phyloP scores from a whole-genome alignment of 139 green algal genomes.

The Closterium sp. region DNA sequence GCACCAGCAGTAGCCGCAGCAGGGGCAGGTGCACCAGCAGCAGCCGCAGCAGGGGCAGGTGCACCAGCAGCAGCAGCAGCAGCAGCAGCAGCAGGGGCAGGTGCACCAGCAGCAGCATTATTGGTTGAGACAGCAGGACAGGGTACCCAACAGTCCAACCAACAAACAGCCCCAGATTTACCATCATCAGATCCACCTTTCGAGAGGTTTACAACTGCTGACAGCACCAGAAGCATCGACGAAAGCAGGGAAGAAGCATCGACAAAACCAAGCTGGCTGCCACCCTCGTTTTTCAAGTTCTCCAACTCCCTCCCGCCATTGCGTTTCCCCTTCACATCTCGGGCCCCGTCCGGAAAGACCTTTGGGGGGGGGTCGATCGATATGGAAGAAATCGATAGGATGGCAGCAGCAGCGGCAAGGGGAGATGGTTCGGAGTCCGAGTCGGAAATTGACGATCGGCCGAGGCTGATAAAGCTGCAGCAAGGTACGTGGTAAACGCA shows the following conservation, averaged over 20 bases:
- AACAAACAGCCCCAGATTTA: too few relatives aligned
- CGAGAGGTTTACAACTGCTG: not conserved
- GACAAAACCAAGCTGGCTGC: not conserved
- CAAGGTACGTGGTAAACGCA: not conserved
- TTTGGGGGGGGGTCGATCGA: not conserved
- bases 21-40: too few relatives aligned
- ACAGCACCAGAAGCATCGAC: not conserved
- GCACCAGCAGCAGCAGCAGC: not conserved
- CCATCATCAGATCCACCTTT: not conserved
- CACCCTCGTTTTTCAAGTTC: not conserved
- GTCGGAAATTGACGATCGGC: not conserved
- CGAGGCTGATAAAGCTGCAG: not conserved
- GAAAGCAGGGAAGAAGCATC: not conserved
- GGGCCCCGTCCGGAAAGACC: not conserved
- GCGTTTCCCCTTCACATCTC: not conserved
- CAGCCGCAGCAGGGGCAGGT: too few relatives aligned
- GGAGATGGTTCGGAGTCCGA: not conserved
- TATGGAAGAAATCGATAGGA: not conserved
- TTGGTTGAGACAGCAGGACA: too few relatives aligned
- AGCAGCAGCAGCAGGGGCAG: too few relatives aligned
- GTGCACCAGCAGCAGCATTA: not conserved
- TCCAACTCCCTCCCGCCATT: not conserved
- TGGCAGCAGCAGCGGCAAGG: not conserved
- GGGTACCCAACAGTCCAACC: too few relatives aligned
- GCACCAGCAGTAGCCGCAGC: not conserved